Conservation (phyloP, 2,329 filamentous ascomycete species). For the Aphanoascus verrucosus region DNA sequence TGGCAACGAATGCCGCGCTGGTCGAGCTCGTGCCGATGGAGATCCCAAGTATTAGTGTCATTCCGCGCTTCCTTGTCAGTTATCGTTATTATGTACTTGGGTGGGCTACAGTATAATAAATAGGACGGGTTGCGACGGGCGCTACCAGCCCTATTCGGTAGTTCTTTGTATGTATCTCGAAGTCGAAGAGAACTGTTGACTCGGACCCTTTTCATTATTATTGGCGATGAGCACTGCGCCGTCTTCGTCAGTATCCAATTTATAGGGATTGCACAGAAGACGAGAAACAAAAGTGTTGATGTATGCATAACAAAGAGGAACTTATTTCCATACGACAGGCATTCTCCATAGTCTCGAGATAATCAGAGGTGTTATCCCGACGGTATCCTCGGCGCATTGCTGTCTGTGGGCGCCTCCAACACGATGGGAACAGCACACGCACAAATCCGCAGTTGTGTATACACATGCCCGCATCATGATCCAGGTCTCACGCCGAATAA, state of each 20-base stretch:
- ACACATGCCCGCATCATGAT: neutral
- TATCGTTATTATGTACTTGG: neutral
- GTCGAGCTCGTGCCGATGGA: neutral
- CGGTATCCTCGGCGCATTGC: neutral
- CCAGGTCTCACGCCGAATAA: neutral
- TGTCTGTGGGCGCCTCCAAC: neutral
- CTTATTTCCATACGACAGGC: neutral
- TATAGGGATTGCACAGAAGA: neutral
- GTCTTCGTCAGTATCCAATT: neutral
- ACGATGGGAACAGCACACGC: neutral
- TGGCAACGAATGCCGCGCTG: neutral
- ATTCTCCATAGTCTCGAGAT: neutral
- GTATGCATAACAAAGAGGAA: neutral
- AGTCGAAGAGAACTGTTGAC: neutral
- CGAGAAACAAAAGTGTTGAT: neutral
- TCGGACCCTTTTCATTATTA: neutral
- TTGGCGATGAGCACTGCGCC: neutral
- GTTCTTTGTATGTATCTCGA: neutral
- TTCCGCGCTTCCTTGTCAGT: neutral
- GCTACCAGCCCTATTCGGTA: constrained; percentile 3
- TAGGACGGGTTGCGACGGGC: constrained; percentile 1
- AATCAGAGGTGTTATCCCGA: neutral
- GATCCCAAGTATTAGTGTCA: neutral
- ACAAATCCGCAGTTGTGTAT: no score
- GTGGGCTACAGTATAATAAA: neutral